Percentiles rank a stretch among this genome's conserved stretches.
These are phyloP conservation scores for Lasiosphaeriaceae sp. DNA, from an alignment of 495 filamentous ascomycete species.

Conservation along the genomic window DNA sequence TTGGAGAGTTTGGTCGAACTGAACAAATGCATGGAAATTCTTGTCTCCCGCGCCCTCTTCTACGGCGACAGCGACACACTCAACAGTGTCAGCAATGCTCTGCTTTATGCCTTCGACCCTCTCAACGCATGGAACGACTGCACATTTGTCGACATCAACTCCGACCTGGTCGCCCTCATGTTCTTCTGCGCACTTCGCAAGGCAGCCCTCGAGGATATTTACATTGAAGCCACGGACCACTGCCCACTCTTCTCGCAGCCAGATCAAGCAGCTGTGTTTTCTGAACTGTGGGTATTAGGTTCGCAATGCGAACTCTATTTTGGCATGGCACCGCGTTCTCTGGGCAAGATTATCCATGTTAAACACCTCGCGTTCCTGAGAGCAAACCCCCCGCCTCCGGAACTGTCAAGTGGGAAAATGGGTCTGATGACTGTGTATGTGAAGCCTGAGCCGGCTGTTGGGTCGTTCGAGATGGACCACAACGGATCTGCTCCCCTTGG, in stretches of 20 bases:
- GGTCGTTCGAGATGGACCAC: neutral
- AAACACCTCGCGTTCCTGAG: slow-evolving; percentile 12
- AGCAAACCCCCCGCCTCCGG: slow-evolving; percentile 13
- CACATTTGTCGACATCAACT: slow-evolving; percentile 19
- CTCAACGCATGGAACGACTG: slow-evolving; percentile 6
- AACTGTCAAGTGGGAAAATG: neutral
- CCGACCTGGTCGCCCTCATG: slow-evolving; percentile 18
- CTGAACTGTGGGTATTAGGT: slow-evolving; percentile 27
- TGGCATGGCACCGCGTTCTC: slow-evolving; percentile 15
- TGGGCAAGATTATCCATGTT: slow-evolving; percentile 24
- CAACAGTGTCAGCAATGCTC: slow-evolving; percentile 6
- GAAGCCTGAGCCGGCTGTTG: slow-evolving; percentile 16
- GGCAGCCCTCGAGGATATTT: slow-evolving; percentile 22
- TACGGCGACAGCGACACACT: slow-evolving; percentile 10
- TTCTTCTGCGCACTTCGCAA: slow-evolving; percentile 24
- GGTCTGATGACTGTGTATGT: slow-evolving; percentile 22
- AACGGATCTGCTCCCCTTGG: neutral
- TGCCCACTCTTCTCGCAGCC: slow-evolving; percentile 27
- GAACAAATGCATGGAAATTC: neutral
- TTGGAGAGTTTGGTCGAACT: slow-evolving; percentile 6
- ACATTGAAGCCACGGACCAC: slow-evolving; percentile 24
- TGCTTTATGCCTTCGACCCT: slow-evolving; percentile 14
- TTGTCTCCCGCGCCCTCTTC: slow-evolving; percentile 12
- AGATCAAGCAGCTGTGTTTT: slow-evolving; percentile 28
- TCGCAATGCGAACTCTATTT: slow-evolving; percentile 29